Evolutionary conservation across 139 green algal species (phyloP).

Genomic region (Chlamydomonas applanata): DNA sequence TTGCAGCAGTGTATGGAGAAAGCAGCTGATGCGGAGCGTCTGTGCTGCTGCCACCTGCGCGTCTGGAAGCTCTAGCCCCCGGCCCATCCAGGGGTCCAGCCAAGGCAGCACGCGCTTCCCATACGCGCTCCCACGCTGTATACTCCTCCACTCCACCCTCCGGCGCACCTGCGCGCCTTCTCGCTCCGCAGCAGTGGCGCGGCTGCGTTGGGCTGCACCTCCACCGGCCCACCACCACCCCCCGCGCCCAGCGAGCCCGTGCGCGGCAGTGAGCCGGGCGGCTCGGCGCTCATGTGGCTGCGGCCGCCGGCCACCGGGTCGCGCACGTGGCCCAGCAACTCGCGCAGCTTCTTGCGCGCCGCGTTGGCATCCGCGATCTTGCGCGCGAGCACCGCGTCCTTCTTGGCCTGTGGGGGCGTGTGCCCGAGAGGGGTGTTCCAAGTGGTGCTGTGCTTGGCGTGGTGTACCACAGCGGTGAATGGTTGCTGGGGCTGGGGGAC

Average conservation of each 20-base stretch:
- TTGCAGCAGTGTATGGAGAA: no score
- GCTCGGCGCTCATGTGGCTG: neutral
- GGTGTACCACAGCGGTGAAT: no score
- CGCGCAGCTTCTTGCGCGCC: constrained; percentile 61
- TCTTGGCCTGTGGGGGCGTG: constrained; percentile 39
- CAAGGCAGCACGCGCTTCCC: no score
- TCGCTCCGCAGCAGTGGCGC: constrained; percentile 72
- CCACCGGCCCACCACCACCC: constrained; percentile 2
- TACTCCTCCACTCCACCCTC: no score
- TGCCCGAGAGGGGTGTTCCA: no score
- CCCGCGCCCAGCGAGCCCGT: neutral
- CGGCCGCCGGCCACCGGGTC: neutral
- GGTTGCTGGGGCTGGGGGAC: no score
- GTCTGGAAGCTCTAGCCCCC: no score
- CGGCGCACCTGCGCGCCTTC: constrained; percentile 15
- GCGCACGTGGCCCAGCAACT: constrained; percentile 27
- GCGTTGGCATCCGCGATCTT: constrained; percentile 90
- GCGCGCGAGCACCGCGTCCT: constrained; percentile 85
- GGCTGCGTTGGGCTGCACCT: constrained; percentile 67
- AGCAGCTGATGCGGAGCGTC: no score
- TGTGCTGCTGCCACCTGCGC: no score
- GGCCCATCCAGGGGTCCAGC: no score
- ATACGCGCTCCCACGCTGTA: no score
- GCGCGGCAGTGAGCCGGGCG: neutral
- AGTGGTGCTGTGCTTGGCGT: no score